Base-by-base conservation (phyloP, 768 basidiomycete genomes). In the Favolaschia claudopus region DNA sequence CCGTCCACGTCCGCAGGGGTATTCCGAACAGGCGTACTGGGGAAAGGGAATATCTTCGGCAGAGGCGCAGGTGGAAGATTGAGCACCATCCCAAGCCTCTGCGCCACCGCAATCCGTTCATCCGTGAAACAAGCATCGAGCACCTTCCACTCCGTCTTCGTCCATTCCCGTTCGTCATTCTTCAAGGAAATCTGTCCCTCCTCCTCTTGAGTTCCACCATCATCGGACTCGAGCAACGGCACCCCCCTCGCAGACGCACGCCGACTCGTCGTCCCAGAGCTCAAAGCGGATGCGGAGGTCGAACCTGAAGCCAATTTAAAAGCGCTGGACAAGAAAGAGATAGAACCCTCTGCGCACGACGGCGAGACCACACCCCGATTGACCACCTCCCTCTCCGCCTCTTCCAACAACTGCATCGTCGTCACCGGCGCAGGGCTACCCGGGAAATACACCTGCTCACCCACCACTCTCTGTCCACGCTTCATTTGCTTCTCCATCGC, bases 91-190 rank as follows among this genome's bases (percentile, higher is more conserved):
- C 69, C 63, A 62, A 69, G 37, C 8, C 57, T 54, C 17, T 39
- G 71, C 3, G 79, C 85, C 42, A 84, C 63, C 3, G 80, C 79
- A 14, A 89, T 71, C 29, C 89, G 78, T 69, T 89, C 86, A 50
- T 91, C 89, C 12, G 89, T 88, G 61, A 93, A 89, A 66, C 90
- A 92, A 22, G 83, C 84, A 71, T 95, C 93, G 45, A 95, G 77
- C 44, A 79, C 68, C 70, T 89, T 93, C 93, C 93, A 95, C 48
- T 93, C 89, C 20, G 84, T 83, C 67, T 88, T 89, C 4, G 80
- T 78, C 93, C 93, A 95, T 36, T 72, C 75, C 17, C 71, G 67
- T 44, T 70, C 61, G 20, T n/a, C n/a, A n/a, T n/a, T n/a, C n/a
- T n/a, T n/a, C n/a, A n/a, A n/a, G n/a, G n/a, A n/a, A n/a, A n/a